Evolutionary conservation across 306 rosid genomes (phyloP), one percentile per base, ranked within the genome.

Genomic region (Cicer arietinum): DNA sequence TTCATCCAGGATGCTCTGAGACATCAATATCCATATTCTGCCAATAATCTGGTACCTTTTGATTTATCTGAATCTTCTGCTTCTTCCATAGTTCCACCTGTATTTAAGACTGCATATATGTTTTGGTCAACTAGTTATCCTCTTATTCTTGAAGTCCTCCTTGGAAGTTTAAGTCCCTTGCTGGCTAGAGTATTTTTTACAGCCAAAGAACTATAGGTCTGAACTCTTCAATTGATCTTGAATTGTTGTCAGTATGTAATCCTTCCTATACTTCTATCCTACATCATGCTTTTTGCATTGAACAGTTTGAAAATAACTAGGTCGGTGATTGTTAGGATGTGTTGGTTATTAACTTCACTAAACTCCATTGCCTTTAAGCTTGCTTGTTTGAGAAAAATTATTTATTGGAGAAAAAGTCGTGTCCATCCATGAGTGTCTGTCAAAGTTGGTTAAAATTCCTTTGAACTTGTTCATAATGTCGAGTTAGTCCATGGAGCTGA

Each of bases 1-100:
- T 80, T 80, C 83, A 73, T 73, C 83, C 83, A 80, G 83, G 83
- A 73, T 73, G 83, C 75, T 73, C 63, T 80, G 79, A 80, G 83
- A 73, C 83, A 45, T 66, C 79, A 80, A 47, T 73, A 80, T 80
- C 75, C 79, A 79, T 80, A 80, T 80, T 80, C 79, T 80, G 83
- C 75, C 79, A 73, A 73, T 66, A 73, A 73, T 80, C 83, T 67
- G 83, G 83, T 80, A 80, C 79, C 83, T 73, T 75, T 73, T 80
- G 84, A 80, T 74, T 74, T 68, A 65, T 73, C 66, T 30, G 53
- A 74, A 67, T 74, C 71, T 80, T 74, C 79, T 73, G 51, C 75
- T 74, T 64, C 79, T 80, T 67, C 79, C 63, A 51, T 75, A 75
- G 64, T 80, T 58, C 71, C 70, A 67, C 75, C 75, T 73, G 63